Conservation (phyloP, 2,329 filamentous ascomycete species). For the Ophiocordyceps robertsii region DNA sequence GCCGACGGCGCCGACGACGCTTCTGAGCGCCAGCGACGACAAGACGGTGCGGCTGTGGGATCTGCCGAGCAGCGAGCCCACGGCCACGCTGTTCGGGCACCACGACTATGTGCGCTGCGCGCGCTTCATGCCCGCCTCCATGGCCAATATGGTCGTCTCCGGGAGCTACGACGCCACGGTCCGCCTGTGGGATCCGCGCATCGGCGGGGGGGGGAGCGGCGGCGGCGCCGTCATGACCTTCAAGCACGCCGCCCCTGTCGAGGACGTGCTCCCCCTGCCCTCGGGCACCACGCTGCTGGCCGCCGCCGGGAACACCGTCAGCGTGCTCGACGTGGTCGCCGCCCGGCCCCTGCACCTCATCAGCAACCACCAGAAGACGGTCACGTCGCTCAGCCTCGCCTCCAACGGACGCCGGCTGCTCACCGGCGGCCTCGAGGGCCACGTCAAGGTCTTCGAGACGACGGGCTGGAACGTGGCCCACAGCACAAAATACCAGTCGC, state of each 20-base stretch:
- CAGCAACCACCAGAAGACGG: conserved; percentile 94
- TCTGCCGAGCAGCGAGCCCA: conserved; percentile 64
- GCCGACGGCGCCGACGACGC: conserved; percentile 69
- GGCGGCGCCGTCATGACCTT: conserved; percentile 72
- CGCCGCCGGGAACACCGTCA: conserved; percentile 73
- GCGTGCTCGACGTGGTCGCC: conserved; percentile 83
- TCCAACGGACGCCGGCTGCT: conserved; percentile 71
- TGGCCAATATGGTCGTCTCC: conserved; percentile 67
- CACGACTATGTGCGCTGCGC: conserved; percentile 85
- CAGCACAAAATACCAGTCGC: conserved; percentile 83
- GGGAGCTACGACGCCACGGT: conserved; percentile 94
- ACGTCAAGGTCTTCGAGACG: conserved; percentile 95
- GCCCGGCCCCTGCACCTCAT: conserved; percentile 78
- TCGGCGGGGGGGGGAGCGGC: no score
- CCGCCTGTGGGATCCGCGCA: conserved; percentile 81
- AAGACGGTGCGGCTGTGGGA: conserved; percentile 91
- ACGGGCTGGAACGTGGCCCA: conserved; percentile 93
- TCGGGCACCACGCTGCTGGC: conserved; percentile 79
- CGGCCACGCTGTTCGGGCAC: conserved; percentile 72
- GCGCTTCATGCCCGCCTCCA: conserved; percentile 64
- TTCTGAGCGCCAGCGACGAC: conserved; percentile 88
- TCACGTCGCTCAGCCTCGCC: conserved; percentile 73
- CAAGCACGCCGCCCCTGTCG: conserved; percentile 81
- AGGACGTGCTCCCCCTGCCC: conserved; percentile 75
- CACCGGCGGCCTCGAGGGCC: conserved; percentile 82